These are phyloP conservation scores for Ceratonia siliqua DNA, from an alignment of 306 rosid species.

Conservation along the genomic window DNA sequence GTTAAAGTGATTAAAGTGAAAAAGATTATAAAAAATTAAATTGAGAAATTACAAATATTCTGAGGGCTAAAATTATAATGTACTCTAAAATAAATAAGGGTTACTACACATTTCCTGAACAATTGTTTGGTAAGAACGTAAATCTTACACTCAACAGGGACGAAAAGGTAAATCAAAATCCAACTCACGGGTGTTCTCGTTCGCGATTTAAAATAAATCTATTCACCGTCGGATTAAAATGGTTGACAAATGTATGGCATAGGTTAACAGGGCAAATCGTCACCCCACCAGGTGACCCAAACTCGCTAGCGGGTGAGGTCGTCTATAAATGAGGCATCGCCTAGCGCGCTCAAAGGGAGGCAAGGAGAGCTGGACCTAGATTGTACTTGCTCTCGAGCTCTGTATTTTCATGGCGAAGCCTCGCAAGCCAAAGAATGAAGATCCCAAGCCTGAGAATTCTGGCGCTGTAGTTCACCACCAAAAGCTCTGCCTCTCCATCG, in stretches of 20 bases:
- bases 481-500: conserved; percentile 90
- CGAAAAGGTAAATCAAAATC: background rate
- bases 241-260: background rate
- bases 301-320: conserved; percentile 32
- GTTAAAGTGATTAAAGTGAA: too few relatives aligned
- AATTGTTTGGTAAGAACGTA: background rate
- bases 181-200: background rate
- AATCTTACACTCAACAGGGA: background rate
- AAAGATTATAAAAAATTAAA: too few relatives aligned
- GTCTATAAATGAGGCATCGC: conserved; percentile 30
- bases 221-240: background rate
- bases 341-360: background rate
- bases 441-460: conserved; percentile 76
- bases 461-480: conserved; percentile 86
- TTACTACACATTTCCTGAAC: too few relatives aligned
- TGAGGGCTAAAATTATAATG: too few relatives aligned
- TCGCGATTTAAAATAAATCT: background rate
- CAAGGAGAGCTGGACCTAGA: background rate
- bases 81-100: too few relatives aligned
- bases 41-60: too few relatives aligned
- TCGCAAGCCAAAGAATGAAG: conserved; percentile 87
- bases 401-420: conserved; percentile 74
- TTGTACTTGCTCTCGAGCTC: background rate
- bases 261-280: background rate
- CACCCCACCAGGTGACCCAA: background rate